Conservation (phyloP, 2,329 filamentous ascomycete species). For the Coniochaeta sp. region DNA sequence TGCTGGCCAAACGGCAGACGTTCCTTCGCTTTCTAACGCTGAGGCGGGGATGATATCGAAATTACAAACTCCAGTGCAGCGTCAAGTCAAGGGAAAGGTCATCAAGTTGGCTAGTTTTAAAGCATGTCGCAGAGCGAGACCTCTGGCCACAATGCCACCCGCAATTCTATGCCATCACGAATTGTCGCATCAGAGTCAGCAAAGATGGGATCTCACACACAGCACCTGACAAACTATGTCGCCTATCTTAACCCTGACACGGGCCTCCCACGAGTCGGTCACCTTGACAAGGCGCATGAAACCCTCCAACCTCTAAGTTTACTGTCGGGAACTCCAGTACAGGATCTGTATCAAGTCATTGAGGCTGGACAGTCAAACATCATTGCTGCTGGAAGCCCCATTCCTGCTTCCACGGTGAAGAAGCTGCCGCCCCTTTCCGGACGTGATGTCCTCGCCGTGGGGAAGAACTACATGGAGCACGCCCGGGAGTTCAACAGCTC, state of each 20-base stretch:
- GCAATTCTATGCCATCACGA: not conserved
- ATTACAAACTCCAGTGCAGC: not conserved
- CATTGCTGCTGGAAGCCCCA: slow-evolving; percentile 20
- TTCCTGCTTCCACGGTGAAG: slow-evolving; percentile 26
- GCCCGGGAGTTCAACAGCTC: slow-evolving; percentile 49
- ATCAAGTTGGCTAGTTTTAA: not conserved
- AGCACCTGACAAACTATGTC: slow-evolving; percentile 2
- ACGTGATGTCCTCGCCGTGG: slow-evolving; percentile 46
- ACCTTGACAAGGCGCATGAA: not conserved
- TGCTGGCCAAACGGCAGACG: not conserved
- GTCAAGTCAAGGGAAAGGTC: not conserved
- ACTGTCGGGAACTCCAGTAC: slow-evolving; percentile 35
- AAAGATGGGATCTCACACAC: slow-evolving; percentile 1
- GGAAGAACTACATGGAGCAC: slow-evolving; percentile 51
- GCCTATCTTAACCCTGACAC: slow-evolving; percentile 1
- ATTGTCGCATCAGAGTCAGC: not conserved
- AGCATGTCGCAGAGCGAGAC: not conserved
- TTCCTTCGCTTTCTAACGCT: not conserved
- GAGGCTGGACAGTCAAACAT: slow-evolving; percentile 33
- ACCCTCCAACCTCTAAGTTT: slow-evolving; percentile 34
- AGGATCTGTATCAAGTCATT: slow-evolving; percentile 44
- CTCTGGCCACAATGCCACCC: not conserved
- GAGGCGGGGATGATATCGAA: not conserved
- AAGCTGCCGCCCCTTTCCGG: slow-evolving; percentile 38
- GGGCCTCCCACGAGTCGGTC: not conserved